These are phyloP conservation scores for Lecanicillium sp. DNA, from an alignment of 2,329 filamentous ascomycete genomes.

Conservation along the genomic window DNA sequence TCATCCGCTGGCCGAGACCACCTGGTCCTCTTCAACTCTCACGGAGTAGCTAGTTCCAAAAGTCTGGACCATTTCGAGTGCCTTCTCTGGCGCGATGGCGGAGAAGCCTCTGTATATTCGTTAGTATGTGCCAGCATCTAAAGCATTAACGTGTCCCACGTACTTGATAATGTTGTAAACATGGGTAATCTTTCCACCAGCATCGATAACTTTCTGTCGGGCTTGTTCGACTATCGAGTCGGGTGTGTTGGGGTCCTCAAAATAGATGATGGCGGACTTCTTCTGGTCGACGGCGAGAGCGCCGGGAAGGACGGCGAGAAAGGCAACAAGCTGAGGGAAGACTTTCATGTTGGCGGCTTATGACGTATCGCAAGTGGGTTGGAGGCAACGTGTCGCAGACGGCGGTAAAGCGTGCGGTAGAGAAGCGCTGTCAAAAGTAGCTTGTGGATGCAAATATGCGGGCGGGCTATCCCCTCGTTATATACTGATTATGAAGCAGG, in stretches of 20 bases:
- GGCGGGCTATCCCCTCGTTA: no score
- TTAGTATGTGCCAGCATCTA: no score
- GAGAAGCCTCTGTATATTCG: slow-evolving; percentile 59
- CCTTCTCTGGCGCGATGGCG: slow-evolving; percentile 61
- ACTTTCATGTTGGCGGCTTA: slow-evolving; percentile 53
- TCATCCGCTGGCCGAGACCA: slow-evolving; percentile 41
- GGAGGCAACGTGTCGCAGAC: neutral
- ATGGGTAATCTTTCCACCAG: slow-evolving; percentile 73
- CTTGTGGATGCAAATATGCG: no score
- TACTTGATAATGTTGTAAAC: slow-evolving; percentile 64
- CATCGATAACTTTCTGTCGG: slow-evolving; percentile 60
- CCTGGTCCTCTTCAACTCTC: slow-evolving; percentile 67
- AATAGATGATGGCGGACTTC: slow-evolving; percentile 73
- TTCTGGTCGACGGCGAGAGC: slow-evolving; percentile 56
- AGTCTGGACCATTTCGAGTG: slow-evolving; percentile 59
- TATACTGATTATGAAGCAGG: no score
- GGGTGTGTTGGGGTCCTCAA: slow-evolving; percentile 58
- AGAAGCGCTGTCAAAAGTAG: no score
- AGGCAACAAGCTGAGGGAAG: slow-evolving; percentile 40
- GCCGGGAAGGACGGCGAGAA: slow-evolving; percentile 51
- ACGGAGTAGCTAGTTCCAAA: slow-evolving; percentile 42
- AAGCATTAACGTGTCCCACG: neutral
- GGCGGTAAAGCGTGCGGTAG: no score
- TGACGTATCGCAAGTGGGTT: neutral
- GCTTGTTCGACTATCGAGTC: slow-evolving; percentile 61